A percentile compares a stretch with the other conserved stretches of the same genome.
Conservation (phyloP, 2,329 filamentous ascomycete genomes). For the Whalleya microplaca region DNA sequence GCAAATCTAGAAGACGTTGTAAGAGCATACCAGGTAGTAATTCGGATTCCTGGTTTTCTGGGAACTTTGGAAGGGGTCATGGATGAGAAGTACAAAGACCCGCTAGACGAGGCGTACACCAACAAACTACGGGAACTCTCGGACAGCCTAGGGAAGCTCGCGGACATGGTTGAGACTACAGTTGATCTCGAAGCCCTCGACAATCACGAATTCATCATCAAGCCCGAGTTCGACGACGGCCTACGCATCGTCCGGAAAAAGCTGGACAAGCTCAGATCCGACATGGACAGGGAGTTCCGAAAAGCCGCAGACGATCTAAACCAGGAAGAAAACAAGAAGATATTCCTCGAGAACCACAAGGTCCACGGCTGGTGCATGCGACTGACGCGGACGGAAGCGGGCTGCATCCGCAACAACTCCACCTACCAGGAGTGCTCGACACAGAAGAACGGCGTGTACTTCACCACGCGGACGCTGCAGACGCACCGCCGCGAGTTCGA, state of each 20-base stretch:
- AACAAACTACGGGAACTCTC: constrained; percentile 77
- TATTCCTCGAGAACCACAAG: constrained; percentile 95
- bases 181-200: constrained; percentile 95
- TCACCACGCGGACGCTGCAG: constrained; percentile 84
- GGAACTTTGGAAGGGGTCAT: constrained; percentile 89
- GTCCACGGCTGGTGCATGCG: constrained; percentile 97
- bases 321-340: constrained; percentile 96
- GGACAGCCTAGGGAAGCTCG: constrained; percentile 79
- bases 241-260: constrained; percentile 88
- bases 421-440: constrained; percentile 94
- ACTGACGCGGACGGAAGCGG: constrained; percentile 86
- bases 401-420: constrained; percentile 89
- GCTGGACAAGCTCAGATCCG: constrained; percentile 78
- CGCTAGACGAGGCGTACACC: constrained; percentile 86
- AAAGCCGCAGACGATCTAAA: constrained; percentile 78
- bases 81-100: constrained; percentile 90
- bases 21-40: constrained; percentile 90
- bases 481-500: constrained; percentile 87
- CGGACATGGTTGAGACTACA: constrained; percentile 98
- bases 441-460: constrained; percentile 98
- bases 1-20: constrained; percentile 96
- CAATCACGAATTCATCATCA: constrained; percentile 98
- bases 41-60: constrained; percentile 87
- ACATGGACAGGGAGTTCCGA: constrained; percentile 83
- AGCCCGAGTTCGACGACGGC: constrained; percentile 93